These are phyloP conservation scores for Alopecurus myosuroides DNA, from an alignment of 176 grass and related monocot genomes.

Conservation along the genomic window DNA sequence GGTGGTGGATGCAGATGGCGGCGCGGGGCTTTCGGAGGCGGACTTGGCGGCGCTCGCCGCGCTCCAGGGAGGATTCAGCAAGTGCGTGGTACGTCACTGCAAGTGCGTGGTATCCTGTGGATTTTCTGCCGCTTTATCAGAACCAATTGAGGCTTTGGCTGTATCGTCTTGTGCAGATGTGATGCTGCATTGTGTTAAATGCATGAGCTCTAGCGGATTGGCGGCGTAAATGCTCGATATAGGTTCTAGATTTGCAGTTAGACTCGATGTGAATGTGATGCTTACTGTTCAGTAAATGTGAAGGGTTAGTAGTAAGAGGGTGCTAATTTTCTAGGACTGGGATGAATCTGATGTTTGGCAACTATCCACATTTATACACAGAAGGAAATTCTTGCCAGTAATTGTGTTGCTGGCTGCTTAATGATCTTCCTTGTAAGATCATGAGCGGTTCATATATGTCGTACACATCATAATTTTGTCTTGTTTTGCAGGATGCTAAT, in stretches of 20 bases:
- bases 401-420: neutral
- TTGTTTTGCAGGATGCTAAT: slow-evolving; percentile 81
- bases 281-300: neutral
- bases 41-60: slow-evolving; percentile 52
- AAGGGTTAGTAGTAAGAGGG: neutral
- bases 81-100: slow-evolving; percentile 69
- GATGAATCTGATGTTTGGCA: neutral
- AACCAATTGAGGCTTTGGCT: neutral
- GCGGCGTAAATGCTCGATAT: neutral
- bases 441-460: neutral
- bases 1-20: slow-evolving; percentile 37
- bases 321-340: neutral
- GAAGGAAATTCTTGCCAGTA: neutral
- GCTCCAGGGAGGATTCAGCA: slow-evolving; percentile 62
- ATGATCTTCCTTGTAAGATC: neutral
- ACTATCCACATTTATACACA: neutral
- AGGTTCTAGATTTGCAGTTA: neutral
- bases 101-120: slow-evolving; percentile 65
- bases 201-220: neutral
- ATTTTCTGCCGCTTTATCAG: neutral
- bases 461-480: neutral
- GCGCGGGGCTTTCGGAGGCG: slow-evolving; percentile 42
- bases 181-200: neutral
- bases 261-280: neutral
- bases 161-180: neutral